These are phyloP conservation scores for Salix brachista DNA, from an alignment of 345 rosid genomes.

Conservation along the genomic window DNA sequence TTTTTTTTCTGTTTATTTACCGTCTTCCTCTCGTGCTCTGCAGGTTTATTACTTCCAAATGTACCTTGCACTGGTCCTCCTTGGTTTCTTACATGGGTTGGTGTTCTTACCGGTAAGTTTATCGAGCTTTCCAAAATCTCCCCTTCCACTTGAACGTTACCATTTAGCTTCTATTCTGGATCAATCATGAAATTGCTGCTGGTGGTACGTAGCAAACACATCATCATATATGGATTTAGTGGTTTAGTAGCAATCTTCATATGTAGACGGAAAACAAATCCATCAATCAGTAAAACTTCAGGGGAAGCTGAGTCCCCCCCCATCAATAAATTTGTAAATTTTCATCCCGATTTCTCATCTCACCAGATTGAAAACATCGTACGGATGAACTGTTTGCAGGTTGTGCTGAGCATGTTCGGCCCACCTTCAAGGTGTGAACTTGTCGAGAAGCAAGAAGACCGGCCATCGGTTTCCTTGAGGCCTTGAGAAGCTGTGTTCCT, in stretches of 20 bases:
- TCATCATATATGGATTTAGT: background rate
- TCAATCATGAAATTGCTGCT: background rate
- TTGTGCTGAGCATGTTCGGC: constrained; percentile 85
- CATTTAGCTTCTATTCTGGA: background rate
- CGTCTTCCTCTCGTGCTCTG: background rate
- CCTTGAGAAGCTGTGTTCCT: constrained; percentile 20
- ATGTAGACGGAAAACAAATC: background rate
- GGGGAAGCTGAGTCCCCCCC: background rate
- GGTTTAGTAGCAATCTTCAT: background rate
- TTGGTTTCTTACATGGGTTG: constrained; percentile 93
- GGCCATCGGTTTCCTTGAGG: constrained; percentile 57
- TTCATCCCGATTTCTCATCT: background rate
- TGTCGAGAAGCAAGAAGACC: constrained; percentile 59
- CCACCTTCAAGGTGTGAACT: constrained; percentile 73
- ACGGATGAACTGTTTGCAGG: constrained; percentile 41
- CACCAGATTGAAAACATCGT: too few species aligned
- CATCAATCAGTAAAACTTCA: background rate
- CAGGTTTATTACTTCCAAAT: constrained; percentile 97
- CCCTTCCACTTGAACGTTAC: background rate
- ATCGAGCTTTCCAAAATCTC: background rate
- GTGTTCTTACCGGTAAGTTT: constrained; percentile 84
- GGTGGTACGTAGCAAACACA: background rate
- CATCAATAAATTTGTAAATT: background rate
- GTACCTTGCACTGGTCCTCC: constrained; percentile 91
- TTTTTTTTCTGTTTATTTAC: background rate